These are phyloP conservation scores for Penicillium polonicum DNA, from an alignment of 2,329 filamentous ascomycete genomes.

Conservation along the genomic window DNA sequence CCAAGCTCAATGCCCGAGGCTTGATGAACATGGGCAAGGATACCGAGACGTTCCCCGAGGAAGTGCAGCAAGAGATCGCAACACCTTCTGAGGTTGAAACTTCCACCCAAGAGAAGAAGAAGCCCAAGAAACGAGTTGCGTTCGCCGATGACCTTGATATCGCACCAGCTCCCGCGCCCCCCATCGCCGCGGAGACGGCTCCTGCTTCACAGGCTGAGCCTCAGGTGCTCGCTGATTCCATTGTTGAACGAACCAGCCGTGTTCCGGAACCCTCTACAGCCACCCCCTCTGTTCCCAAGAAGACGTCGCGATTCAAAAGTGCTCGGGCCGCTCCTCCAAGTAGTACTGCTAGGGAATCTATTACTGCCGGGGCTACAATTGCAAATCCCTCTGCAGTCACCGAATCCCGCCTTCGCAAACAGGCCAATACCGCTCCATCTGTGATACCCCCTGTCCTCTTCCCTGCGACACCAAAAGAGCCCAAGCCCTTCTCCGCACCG, in stretches of 20 bases:
- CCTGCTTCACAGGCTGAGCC: constrained; percentile 31
- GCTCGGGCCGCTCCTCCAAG: constrained; percentile 26
- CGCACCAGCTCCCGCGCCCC: constrained; percentile 49
- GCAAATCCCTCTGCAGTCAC: constrained; percentile 20
- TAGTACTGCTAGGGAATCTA: constrained; percentile 1
- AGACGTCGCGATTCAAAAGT: constrained; percentile 47
- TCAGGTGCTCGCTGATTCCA: constrained; percentile 41
- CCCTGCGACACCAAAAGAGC: constrained; percentile 37
- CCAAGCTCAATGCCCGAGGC: constrained; percentile 62
- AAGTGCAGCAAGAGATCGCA: constrained; percentile 34
- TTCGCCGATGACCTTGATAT: constrained; percentile 76
- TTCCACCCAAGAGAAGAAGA: constrained; percentile 26
- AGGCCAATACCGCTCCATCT: constrained; percentile 22
- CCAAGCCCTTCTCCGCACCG: constrained; percentile 42
- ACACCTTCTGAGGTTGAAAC: constrained; percentile 20
- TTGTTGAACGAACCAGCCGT: constrained; percentile 44
- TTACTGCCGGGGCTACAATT: constrained; percentile 10
- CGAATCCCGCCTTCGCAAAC: constrained; percentile 22
- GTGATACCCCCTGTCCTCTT: constrained; percentile 35
- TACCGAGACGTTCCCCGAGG: constrained; percentile 33
- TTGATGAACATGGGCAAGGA: constrained; percentile 59
- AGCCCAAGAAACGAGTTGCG: constrained; percentile 67
- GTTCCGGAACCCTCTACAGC: constrained; percentile 16
- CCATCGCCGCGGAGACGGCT: constrained; percentile 28
- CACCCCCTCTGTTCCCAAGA: constrained; percentile 34